Evolutionary conservation across 192 early-diverging fungal genomes (phyloP), one percentile per base, ranked within the genome.

Genomic region (Backusella mclennaniae): DNA sequence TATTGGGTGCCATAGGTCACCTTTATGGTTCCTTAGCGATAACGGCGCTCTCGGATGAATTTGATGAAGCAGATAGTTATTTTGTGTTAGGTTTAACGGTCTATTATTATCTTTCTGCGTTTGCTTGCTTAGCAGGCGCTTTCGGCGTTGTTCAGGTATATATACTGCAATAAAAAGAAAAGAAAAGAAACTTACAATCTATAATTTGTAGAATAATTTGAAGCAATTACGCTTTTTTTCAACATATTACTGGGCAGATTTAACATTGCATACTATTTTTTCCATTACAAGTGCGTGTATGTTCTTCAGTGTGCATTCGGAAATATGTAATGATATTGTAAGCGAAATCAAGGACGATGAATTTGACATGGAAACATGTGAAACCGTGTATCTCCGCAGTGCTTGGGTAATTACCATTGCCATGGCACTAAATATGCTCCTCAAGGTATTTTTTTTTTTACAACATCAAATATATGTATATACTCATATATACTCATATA

Each of bases 161-260:
- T 38, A 41, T 35, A 9, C 11, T 36, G 19, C 35, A 14, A 21
- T 38, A 56, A 56, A 56, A n/a, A 9, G n/a, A 21, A 21, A 21
- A 9, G 21, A 56, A 33, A 33, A 7, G 7, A 17, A 2, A 68
- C 15, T 36, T 36, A 68, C 7, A 7, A 68, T 6, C 6, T 67
- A 35, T 8, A 17, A 6, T 68, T 17, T 39, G 38, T 66, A 79
- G 78, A 79, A 79, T 41, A 66, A 79, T 56, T 35, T 79, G 31
- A 79, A 75, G 31, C 67, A 75, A 35, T 39, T 79, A 29, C 46
- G 56, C 33, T 59, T 79, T 26, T 79, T 79, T 21, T 46, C 67
- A 49, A 49, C 35, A 15, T 79, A 75, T 42, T 79, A 79, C 59
- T 79, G 78, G 78, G 73, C 56, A 6, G 78, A 79, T 66, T 68